A percentile compares a stretch with the other conserved stretches of the same genome.
Conservation (phyloP, 306 rosid species). For the Medicago truncatula region MtrunA17r5.0-ANR NC_053046.1:19746501-19747000, state of each 20-base stretch:
- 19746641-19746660: neutral
- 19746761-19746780: conserved; percentile 23
- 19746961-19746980: too few species aligned
- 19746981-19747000: too few species aligned
- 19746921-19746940: conserved; percentile 23
- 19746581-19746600: neutral
- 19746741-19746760: conserved; percentile 6
- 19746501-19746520: too few species aligned
- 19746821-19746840: conserved; percentile 31
- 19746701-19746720: neutral
- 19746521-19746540: too few species aligned
- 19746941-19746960: neutral
- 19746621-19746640: neutral
- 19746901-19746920: conserved; percentile 7
- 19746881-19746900: neutral
- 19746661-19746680: neutral
- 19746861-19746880: conserved; percentile 23
- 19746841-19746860: conserved; percentile 29
- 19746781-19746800: conserved; percentile 13
- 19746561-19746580: conserved; percentile 1
- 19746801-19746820: conserved; percentile 16
- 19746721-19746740: conserved; percentile 14
- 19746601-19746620: neutral
- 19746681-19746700: conserved; percentile 23
- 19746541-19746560: conserved; percentile 34